Conservation (phyloP, 208 protist species). For the Vickermania ingenoplastis region DNA sequence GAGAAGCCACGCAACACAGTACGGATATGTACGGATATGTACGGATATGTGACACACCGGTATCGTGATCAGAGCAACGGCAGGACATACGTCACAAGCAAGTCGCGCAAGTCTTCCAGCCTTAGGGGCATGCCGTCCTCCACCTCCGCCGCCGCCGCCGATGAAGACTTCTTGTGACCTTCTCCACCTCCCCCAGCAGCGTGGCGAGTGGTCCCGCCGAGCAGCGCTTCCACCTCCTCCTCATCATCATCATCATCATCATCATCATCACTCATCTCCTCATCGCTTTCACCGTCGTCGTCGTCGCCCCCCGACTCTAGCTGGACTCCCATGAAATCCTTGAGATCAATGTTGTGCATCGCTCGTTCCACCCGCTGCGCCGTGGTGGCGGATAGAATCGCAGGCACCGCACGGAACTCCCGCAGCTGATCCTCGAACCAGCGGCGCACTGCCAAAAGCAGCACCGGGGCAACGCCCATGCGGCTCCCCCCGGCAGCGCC, state of each 20-base stretch:
- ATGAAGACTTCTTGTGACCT: background rate
- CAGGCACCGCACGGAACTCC: conserved; percentile 41
- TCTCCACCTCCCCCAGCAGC: background rate
- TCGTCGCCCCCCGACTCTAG: conserved; percentile 23
- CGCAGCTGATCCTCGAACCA: conserved; percentile 49
- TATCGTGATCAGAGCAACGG: conserved; percentile 29
- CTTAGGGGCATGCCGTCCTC: conserved; percentile 12
- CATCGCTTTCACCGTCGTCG: conserved; percentile 22
- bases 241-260: conserved; percentile 21
- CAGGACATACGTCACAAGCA: conserved; percentile 31
- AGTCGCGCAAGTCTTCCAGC: conserved; percentile 19
- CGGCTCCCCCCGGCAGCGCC: conserved; percentile 9
- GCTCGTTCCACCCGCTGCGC: conserved; percentile 56
- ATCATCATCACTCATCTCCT: conserved; percentile 19
- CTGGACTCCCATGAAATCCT: conserved; percentile 1
- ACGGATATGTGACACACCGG: too few relatives aligned
- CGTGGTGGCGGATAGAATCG: conserved; percentile 53
- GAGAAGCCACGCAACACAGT: too few relatives aligned
- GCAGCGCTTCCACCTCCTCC: conserved; percentile 1
- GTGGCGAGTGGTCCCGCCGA: background rate
- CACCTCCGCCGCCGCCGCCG: background rate
- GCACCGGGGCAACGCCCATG: conserved; percentile 6
- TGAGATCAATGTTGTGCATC: conserved; percentile 40
- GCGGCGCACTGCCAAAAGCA: conserved; percentile 37
- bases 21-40: too few relatives aligned